Evolutionary conservation across 805 yeast genomes (phyloP).

Genomic region (Candida oleophila): DNA sequence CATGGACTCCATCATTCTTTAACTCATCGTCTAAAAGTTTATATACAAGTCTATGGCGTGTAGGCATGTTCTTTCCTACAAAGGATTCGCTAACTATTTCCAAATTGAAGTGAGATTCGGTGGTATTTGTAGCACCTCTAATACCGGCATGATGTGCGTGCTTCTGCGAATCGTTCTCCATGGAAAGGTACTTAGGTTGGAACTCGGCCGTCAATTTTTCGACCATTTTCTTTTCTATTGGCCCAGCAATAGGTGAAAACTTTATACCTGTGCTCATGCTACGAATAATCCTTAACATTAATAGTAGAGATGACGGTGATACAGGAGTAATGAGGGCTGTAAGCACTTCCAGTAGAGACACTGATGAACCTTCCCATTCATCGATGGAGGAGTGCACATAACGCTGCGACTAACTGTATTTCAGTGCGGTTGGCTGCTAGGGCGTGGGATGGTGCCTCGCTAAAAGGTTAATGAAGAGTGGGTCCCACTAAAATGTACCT

Average conservation of each 20-base stretch:
- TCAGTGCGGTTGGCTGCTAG: too few relatives aligned
- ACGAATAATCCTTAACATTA: background rate
- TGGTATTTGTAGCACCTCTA: conserved; percentile 64
- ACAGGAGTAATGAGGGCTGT: too few relatives aligned
- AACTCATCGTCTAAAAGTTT: conserved; percentile 69
- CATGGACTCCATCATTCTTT: conserved; percentile 73
- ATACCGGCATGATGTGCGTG: conserved; percentile 87
- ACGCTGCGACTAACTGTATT: too few relatives aligned
- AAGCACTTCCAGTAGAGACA: too few relatives aligned
- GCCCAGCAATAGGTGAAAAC: conserved; percentile 25
- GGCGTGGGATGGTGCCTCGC: too few relatives aligned
- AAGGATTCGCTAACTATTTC: conserved; percentile 71
- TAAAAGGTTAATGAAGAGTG: background rate
- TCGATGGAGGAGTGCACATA: background rate
- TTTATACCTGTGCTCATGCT: conserved; percentile 2
- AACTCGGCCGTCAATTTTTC: conserved; percentile 39
- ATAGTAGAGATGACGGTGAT: background rate
- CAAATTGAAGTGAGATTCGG: conserved; percentile 82
- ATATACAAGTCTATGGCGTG: conserved; percentile 78
- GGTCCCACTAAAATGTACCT: background rate
- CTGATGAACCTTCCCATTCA: too few relatives aligned
- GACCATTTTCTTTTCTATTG: conserved; percentile 50
- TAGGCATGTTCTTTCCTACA: conserved; percentile 61
- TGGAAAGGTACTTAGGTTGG: conserved; percentile 46
- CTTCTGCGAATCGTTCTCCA: conserved; percentile 80